These are phyloP conservation scores for Datisca glomerata DNA, from an alignment of 306 rosid genomes.

Conservation along the genomic window DNA sequence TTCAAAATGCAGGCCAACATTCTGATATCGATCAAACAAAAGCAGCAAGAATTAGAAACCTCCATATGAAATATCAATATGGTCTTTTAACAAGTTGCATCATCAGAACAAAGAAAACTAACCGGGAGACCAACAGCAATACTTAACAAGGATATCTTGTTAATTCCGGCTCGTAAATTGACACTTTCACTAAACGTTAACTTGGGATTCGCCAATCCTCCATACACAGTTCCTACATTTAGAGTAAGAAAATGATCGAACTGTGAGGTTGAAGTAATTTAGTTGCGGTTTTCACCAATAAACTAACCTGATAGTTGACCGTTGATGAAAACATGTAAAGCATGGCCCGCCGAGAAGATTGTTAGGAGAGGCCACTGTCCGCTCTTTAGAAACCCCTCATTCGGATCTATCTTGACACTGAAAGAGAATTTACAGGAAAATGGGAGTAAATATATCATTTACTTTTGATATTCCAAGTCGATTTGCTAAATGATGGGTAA, in stretches of 20 bases:
- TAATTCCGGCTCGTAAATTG: conserved; percentile 57
- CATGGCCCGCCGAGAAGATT: conserved; percentile 83
- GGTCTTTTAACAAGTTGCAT: conserved; percentile 6
- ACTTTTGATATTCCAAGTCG: background rate
- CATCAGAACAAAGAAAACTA: conserved; percentile 24
- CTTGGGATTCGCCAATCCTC: conserved; percentile 39
- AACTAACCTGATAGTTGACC: conserved; percentile 73
- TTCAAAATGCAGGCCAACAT: conserved; percentile 73
- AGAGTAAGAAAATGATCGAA: conserved; percentile 13
- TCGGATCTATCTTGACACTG: conserved; percentile 65
- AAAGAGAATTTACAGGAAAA: conserved; percentile 5
- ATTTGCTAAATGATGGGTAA: background rate
- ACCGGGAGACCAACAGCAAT: conserved; percentile 83
- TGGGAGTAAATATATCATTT: background rate
- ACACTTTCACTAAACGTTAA: conserved; percentile 49
- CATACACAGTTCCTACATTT: conserved; percentile 63
- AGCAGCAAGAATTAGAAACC: conserved; percentile 1
- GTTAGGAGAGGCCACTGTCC: conserved; percentile 66
- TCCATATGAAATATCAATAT: background rate
- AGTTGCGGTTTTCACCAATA: conserved; percentile 8
- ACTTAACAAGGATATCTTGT: conserved; percentile 85
- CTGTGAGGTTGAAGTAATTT: conserved; percentile 1
- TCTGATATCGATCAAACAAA: conserved; percentile 32
- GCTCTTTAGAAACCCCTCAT: conserved; percentile 54
- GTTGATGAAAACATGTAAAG: conserved; percentile 74